Percentiles rank a stretch among this genome's conserved stretches.
phyloP scores from a whole-genome alignment of 306 rosid genomes.

The Castanea mollissima region DNA sequence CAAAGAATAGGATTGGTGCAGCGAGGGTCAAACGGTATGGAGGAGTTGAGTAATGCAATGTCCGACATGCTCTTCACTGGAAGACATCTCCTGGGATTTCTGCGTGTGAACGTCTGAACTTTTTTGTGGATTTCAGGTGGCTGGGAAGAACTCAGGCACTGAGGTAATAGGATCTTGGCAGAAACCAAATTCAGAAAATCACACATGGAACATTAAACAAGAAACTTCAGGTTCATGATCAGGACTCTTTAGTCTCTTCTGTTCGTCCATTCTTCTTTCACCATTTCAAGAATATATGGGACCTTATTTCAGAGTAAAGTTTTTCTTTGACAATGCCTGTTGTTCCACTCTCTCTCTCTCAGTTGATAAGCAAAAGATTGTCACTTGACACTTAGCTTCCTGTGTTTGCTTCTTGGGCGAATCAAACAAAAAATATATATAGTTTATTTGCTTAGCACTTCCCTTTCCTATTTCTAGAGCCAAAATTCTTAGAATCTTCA shows the following conservation, averaged over 20 bases:
- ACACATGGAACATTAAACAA: conserved; percentile 35
- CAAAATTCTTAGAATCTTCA: conserved; percentile 8
- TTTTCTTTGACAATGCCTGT: background rate
- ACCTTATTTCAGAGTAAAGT: background rate
- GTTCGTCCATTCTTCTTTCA: background rate
- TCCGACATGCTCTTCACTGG: background rate
- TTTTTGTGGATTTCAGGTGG: conserved; percentile 31
- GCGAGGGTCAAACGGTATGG: background rate
- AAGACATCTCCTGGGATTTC: background rate
- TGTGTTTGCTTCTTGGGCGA: background rate
- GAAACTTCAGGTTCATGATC: conserved; percentile 32
- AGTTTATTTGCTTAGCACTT: background rate
- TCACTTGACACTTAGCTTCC: background rate
- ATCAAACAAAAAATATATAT: background rate
- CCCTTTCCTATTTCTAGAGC: background rate
- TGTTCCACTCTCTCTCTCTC: background rate
- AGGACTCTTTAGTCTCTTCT: background rate
- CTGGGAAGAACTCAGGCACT: conserved; percentile 28
- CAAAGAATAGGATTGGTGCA: background rate
- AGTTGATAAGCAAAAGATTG: no score
- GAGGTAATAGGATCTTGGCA: conserved; percentile 34
- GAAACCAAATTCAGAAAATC: conserved; percentile 31
- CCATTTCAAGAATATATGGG: background rate
- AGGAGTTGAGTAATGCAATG: background rate
- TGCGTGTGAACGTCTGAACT: background rate